phyloP scores from a whole-genome alignment of 1,284 basidiomycete genomes.

The Leccinum idahoense region DNA sequence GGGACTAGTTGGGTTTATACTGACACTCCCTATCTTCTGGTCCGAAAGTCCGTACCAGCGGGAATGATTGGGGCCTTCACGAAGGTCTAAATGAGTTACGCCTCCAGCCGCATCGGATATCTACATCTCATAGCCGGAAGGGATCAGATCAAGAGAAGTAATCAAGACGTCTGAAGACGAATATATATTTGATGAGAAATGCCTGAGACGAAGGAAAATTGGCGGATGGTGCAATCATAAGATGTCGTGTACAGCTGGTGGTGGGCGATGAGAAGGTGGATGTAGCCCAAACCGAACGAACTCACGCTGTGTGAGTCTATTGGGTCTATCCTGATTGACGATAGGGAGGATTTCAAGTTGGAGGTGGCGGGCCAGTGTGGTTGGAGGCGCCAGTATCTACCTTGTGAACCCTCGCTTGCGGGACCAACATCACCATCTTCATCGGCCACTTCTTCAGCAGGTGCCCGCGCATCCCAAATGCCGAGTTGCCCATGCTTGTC shows the following conservation, averaged over 20 bases:
- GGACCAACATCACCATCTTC: constrained; percentile 51
- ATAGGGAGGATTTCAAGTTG: constrained; percentile 60
- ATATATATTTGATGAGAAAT: constrained; percentile 60
- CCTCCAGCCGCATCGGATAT: constrained; percentile 67
- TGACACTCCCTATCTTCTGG: constrained; percentile 71
- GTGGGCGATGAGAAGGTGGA: constrained; percentile 3
- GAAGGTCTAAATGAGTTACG: constrained; percentile 66
- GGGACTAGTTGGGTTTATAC: constrained; percentile 66
- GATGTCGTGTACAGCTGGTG: constrained; percentile 68
- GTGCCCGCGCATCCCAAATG: constrained; percentile 76
- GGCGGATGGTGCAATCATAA: constrained; percentile 74
- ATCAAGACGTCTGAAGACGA: constrained; percentile 56
- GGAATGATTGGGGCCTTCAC: constrained; percentile 51
- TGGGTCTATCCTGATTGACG: constrained; percentile 69
- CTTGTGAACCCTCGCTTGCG: constrained; percentile 47
- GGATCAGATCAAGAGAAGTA: constrained; percentile 60
- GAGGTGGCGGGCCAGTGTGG: constrained; percentile 76
- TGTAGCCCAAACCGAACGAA: neutral
- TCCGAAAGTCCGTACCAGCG: constrained; percentile 62
- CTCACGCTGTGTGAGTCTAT: constrained; percentile 64
- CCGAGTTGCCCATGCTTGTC: constrained; percentile 77
- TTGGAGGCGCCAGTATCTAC: constrained; percentile 75
- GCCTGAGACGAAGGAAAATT: constrained; percentile 62
- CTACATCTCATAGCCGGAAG: constrained; percentile 73
- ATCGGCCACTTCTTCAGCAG: constrained; percentile 53